A percentile compares a stretch with the other conserved stretches of the same genome.
Conservation (phyloP, 2,329 filamentous ascomycete genomes). For the Drechslera avenae region DNA sequence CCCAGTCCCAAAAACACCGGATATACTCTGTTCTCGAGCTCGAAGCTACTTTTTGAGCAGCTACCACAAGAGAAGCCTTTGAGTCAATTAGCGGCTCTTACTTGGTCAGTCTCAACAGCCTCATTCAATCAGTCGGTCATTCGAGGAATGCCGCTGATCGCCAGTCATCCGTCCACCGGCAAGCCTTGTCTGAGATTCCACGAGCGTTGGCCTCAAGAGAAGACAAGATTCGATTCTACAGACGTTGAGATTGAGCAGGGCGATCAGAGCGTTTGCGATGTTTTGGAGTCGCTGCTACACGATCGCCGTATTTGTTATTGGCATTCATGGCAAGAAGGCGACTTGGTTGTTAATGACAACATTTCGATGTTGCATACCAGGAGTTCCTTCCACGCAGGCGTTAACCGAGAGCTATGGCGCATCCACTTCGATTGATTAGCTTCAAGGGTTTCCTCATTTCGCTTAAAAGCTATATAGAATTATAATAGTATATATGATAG, state of each 20-base stretch:
- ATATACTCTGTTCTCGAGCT: slow-evolving; percentile 61
- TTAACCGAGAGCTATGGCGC: slow-evolving; percentile 57
- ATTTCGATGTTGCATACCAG: slow-evolving; percentile 57
- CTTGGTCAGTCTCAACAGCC: slow-evolving; percentile 57
- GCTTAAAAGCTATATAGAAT: too few species aligned
- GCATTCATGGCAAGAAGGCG: slow-evolving; percentile 61
- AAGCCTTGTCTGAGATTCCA: slow-evolving; percentile 60
- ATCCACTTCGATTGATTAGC: slow-evolving; percentile 57
- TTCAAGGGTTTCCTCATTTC: too few species aligned
- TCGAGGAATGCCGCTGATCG: slow-evolving; percentile 52
- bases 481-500: too few species aligned
- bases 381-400: slow-evolving; percentile 53
- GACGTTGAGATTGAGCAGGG: slow-evolving; percentile 52
- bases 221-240: slow-evolving; percentile 58
- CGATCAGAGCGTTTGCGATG: slow-evolving; percentile 44
- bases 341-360: slow-evolving; percentile 61
- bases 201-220: slow-evolving; percentile 59
- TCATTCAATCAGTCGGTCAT: slow-evolving; percentile 55
- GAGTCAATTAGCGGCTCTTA: slow-evolving; percentile 47
- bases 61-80: slow-evolving; percentile 48
- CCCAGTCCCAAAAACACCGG: slow-evolving; percentile 58
- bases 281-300: slow-evolving; percentile 54
- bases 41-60: slow-evolving; percentile 56
- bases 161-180: slow-evolving; percentile 54
- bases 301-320: slow-evolving; percentile 59